These are phyloP conservation scores for Melampsora larici-populina DNA, from an alignment of 1,284 basidiomycete species.

Conservation along the genomic window DNA sequence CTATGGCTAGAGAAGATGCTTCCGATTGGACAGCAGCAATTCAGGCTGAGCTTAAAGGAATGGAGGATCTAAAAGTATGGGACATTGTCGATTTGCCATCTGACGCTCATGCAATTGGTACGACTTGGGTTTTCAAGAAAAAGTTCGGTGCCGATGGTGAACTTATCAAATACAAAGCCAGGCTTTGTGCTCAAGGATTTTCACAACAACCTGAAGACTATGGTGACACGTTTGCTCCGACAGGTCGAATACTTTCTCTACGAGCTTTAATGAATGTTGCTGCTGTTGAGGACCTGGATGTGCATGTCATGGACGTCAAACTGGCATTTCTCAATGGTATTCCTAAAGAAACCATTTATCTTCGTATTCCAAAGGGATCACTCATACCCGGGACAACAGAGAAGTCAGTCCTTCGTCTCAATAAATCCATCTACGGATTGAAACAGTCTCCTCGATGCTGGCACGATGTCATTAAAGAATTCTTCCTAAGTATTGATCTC, in stretches of 20 bases:
- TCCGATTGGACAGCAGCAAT: neutral
- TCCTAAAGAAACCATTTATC: neutral
- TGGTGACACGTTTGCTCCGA: too few relatives aligned
- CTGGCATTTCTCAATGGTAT: neutral
- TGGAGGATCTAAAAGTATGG: neutral
- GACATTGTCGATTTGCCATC: neutral
- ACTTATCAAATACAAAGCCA: too few relatives aligned
- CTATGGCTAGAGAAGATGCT: neutral
- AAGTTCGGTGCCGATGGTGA: too few relatives aligned
- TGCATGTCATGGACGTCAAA: neutral
- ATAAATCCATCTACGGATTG: slow-evolving; percentile 19
- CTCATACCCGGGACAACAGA: neutral
- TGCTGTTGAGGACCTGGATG: too few relatives aligned
- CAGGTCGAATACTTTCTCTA: too few relatives aligned
- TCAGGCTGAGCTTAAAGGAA: neutral
- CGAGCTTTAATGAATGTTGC: too few relatives aligned
- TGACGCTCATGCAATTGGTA: neutral
- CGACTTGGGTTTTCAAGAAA: too few relatives aligned
- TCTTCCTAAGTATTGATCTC: neutral
- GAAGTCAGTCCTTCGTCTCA: neutral
- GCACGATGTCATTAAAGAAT: neutral
- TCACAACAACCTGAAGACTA: too few relatives aligned
- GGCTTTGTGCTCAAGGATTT: too few relatives aligned
- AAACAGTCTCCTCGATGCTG: slow-evolving; percentile 18
- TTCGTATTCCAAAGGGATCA: neutral